Base-by-base conservation (phyloP, 225 moss, liverwort and hornwort genomes). In the Marchantia paleacea region DNA sequence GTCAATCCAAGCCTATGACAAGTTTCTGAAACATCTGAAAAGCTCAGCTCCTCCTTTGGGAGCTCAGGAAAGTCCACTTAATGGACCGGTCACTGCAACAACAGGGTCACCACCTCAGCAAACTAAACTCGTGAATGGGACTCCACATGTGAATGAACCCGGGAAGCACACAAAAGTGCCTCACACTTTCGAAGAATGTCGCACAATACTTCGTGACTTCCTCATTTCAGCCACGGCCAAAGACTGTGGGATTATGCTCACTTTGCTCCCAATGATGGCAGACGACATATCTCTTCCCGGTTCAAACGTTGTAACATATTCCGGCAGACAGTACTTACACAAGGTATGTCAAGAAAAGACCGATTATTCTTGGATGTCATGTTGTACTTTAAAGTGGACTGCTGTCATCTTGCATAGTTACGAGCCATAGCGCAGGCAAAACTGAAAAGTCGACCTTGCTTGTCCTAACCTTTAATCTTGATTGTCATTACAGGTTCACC, bases 221-320 rank as follows among this genome's bases (percentile, higher is more conserved):
- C 81, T 97, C 29, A 93, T 92, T 78, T 83, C 94, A 65, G 81
- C 88, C 13, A 95, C 97, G 81, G 97, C 94, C 69, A 97, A 97
- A 81, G 97, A 97, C 72, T 93, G 93, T 89, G 94, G 97, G 31
- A 80, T 97, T 62, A 97, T 97, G 97, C 60, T 92, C 18, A 91
- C 90, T 66, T 85, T 97, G 66, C 91, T 89, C 81, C 91, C 89
- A 66, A 55, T 20, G 29, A 26, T 64, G 10, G 13, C 24, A 52
- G 49, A 13, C 10, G 31, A 67, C 26, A 39, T 57, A 10, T 30
- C 25, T 12, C 39, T 63, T 25, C 54, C 76, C 8, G 73, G 50
- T 19, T 72, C 29, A 11, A 39, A 11, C 11, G 20, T 75, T 31
- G 18, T 78, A 28, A 75, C 19, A 6, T 60, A 16, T 51, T 80